A percentile compares a stretch with the other conserved stretches of the same genome.
Evolutionary conservation across 495 filamentous ascomycete genomes (phyloP).

Genomic region (Penicillium psychrofluorescens): DNA sequence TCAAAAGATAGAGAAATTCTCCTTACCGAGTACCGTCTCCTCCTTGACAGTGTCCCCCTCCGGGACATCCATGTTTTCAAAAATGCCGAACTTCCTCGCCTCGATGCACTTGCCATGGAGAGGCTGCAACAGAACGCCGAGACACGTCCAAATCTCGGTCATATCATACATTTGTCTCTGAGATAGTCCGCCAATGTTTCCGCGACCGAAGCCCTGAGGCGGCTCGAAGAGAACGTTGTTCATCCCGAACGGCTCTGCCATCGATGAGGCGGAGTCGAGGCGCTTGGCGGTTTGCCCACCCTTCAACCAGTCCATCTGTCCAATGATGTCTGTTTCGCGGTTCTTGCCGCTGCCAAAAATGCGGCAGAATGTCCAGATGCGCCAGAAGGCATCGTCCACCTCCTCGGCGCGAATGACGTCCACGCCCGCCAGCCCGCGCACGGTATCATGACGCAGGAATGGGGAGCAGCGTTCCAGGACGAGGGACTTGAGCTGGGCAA

Average conservation of each 20-base stretch:
- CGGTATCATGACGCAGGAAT: slow-evolving; percentile 52
- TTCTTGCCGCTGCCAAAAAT: slow-evolving; percentile 55
- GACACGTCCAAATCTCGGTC: slow-evolving; percentile 60
- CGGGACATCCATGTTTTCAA: slow-evolving; percentile 38
- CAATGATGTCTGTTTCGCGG: slow-evolving; percentile 55
- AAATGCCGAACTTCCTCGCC: slow-evolving; percentile 51
- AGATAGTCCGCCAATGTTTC: slow-evolving; percentile 50
- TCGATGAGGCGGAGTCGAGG: slow-evolving; percentile 21
- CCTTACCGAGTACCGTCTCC: slow-evolving; percentile 48
- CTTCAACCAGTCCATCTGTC: slow-evolving; percentile 58
- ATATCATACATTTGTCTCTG: slow-evolving; percentile 56
- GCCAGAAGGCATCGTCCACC: slow-evolving; percentile 61
- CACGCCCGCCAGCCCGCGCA: slow-evolving; percentile 45
- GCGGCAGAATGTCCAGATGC: slow-evolving; percentile 64
- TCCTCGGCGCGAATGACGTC: slow-evolving; percentile 42
- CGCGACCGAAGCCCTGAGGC: slow-evolving; percentile 50
- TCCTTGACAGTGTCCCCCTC: slow-evolving; percentile 45
- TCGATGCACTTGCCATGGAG: slow-evolving; percentile 49
- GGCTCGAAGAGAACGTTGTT: slow-evolving; percentile 49
- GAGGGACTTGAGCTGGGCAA: slow-evolving; percentile 52
- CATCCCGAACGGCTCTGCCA: slow-evolving; percentile 43
- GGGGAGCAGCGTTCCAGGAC: slow-evolving; percentile 52
- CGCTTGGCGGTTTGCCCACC: slow-evolving; percentile 46
- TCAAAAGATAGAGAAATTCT: background rate
- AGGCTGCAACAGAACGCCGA: slow-evolving; percentile 49